Conservation (phyloP, 352 stramenopile genomes). For the Globisporangium mamillatum region DNA sequence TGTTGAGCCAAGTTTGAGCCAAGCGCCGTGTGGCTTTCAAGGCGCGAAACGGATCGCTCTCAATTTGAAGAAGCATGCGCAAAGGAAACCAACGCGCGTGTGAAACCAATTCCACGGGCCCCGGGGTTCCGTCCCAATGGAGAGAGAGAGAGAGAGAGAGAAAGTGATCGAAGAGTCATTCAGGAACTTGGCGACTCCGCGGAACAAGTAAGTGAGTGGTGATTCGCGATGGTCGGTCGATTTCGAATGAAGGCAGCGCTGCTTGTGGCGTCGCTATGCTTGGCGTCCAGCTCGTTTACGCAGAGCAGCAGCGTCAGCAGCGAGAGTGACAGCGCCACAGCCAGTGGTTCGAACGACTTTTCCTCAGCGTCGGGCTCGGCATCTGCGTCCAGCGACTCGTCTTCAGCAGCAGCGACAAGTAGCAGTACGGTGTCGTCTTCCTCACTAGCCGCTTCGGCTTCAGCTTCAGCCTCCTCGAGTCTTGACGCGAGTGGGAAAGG, state of each 20-base stretch:
- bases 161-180: not conserved
- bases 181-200: slow-evolving; percentile 6
- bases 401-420: too few relatives aligned
- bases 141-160: not conserved
- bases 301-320: not conserved
- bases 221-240: slow-evolving; percentile 9
- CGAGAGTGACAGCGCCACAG: not conserved
- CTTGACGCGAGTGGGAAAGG: not conserved
- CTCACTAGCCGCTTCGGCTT: not conserved
- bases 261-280: slow-evolving; percentile 4
- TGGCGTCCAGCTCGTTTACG: not conserved
- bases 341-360: not conserved
- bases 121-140: not conserved
- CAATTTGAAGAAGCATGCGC: not conserved
- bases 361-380: not conserved
- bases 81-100: not conserved
- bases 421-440: not conserved
- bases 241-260: slow-evolving; percentile 7
- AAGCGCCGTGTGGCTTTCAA: not conserved
- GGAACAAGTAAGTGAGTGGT: not conserved
- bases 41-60: not conserved
- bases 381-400: not conserved
- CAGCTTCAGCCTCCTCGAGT: not conserved
- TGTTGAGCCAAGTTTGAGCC: too few relatives aligned
- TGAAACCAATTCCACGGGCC: not conserved